Evolutionary conservation across 2,329 filamentous ascomycete species (phyloP), one percentile per base, ranked within the genome.

Genomic region (Nannizziopsis arthrosporioides): DNA sequence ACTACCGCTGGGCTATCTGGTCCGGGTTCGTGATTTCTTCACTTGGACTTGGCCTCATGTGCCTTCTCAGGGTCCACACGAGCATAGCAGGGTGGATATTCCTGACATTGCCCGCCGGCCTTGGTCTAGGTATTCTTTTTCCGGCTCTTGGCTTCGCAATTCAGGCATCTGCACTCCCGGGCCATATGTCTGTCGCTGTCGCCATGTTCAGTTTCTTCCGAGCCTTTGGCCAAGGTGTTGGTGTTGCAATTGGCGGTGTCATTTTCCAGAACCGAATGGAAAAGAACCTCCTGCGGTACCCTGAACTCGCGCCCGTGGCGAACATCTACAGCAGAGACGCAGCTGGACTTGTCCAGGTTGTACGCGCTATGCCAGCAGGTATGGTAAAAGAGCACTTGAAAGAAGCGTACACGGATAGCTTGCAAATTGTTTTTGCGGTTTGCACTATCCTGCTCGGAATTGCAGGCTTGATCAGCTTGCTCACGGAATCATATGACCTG

Each of bases 141-240:
- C 76, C 82, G 0, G 69, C 74, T n/a, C 76, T 82, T 65, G 72
- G 69, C 0, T 74, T 82, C 31, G 73, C 76, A 1, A 73, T 84
- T 18, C 81, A 85, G 62, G 80, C 81, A 6, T 70, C 78, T 0
- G 71, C 75, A 1, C 67, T 70, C 1, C 71, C 71, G 50, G 69
- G 72, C 49, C 74, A 82, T 56, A 74, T 80, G 36, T 74, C 78
- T 1, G 77, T 78, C 51, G 75, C 78, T 0, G 73, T 75, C 0
- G 80, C 76, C 9, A 76, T 85, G 68, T 83, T 81, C 63, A 75
- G 74, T 46, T 85, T 86, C 67, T 73, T 80, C 56, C 74, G 80
- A 11, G 73, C 75, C 1, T 73, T 84, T 18, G 82, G 82, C 0
- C 79, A 84, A 59, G 71, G 76, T 0, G 63, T 84, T 8, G 81